Evolutionary conservation across 257 asterid genomes (phyloP).

Genomic region (Solanum okadae): DNA sequence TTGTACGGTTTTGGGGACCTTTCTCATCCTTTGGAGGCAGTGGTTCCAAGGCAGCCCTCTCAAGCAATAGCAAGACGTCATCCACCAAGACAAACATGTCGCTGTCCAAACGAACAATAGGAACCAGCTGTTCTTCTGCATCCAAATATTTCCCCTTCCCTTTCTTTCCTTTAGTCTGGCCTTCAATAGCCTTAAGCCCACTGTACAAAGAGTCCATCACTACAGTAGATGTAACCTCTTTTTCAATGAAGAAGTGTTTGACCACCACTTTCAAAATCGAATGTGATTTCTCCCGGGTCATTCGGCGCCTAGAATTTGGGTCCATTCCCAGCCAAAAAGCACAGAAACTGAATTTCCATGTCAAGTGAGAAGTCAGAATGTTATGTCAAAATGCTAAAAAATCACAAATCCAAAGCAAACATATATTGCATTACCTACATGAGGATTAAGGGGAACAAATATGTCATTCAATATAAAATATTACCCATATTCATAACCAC

Average conservation of each 20-base stretch:
- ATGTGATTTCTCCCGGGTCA: slow-evolving; percentile 73
- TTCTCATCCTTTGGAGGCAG: slow-evolving; percentile 95
- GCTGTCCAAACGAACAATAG: slow-evolving; percentile 58
- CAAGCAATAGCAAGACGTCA: slow-evolving; percentile 75
- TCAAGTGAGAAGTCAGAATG: not conserved
- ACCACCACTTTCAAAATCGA: slow-evolving; percentile 72
- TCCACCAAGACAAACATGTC: slow-evolving; percentile 72
- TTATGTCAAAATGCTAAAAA: not conserved
- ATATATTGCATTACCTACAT: not conserved
- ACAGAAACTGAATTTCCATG: slow-evolving; percentile 53
- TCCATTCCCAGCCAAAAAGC: slow-evolving; percentile 84
- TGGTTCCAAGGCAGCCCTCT: slow-evolving; percentile 85
- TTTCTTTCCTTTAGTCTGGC: slow-evolving; percentile 59
- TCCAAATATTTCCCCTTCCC: slow-evolving; percentile 44
- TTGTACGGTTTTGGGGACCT: slow-evolving; percentile 91
- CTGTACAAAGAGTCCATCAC: slow-evolving; percentile 94
- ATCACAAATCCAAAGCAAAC: not conserved
- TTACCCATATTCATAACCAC: not conserved
- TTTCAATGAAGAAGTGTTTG: slow-evolving; percentile 82
- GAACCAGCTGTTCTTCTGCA: slow-evolving; percentile 47
- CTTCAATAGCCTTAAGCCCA: slow-evolving; percentile 90
- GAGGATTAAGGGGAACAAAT: not conserved
- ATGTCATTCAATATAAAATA: not conserved
- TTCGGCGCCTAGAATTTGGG: slow-evolving; percentile 44
- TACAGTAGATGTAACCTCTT: slow-evolving; percentile 91